Conservation (phyloP, 176 grass and related monocot species). For the Hyparrhenia diplandra region DNA sequence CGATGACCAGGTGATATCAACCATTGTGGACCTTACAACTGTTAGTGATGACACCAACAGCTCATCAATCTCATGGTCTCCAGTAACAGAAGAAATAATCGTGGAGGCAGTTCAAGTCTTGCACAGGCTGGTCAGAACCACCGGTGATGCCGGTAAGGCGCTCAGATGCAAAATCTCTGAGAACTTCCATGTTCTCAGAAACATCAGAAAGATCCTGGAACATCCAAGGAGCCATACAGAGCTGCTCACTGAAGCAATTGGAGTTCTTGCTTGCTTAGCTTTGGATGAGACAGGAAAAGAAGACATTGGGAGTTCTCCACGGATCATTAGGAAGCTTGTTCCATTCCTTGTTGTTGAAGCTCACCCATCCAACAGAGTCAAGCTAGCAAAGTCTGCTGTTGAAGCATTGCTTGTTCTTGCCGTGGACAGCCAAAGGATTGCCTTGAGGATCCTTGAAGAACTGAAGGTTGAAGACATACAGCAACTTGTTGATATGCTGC, state of each 20-base stretch:
- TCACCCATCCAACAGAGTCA: not conserved
- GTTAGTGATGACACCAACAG: not conserved
- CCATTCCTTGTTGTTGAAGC: not conserved
- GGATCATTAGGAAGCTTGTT: not conserved
- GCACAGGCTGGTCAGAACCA: not conserved
- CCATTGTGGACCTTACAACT: not conserved
- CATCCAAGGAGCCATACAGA: not conserved
- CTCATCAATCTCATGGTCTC: not conserved
- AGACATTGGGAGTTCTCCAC: not conserved
- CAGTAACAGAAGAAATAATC: not conserved
- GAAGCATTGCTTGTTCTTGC: not conserved
- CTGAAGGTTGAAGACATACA: not conserved
- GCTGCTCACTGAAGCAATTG: constrained; percentile 1
- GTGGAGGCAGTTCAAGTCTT: not conserved
- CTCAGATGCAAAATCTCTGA: not conserved
- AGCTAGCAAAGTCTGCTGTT: not conserved
- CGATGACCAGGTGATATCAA: not conserved
- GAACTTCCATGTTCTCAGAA: not conserved
- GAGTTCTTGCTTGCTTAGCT: not conserved
- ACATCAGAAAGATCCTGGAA: not conserved
- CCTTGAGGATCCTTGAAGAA: not conserved
- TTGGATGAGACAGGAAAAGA: not conserved
- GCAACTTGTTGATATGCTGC: constrained; percentile 1
- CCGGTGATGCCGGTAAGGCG: not conserved
- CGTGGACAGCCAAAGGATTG: not conserved